Base-by-base conservation (phyloP, 306 rosid species). In the Comarum palustre region DNA sequence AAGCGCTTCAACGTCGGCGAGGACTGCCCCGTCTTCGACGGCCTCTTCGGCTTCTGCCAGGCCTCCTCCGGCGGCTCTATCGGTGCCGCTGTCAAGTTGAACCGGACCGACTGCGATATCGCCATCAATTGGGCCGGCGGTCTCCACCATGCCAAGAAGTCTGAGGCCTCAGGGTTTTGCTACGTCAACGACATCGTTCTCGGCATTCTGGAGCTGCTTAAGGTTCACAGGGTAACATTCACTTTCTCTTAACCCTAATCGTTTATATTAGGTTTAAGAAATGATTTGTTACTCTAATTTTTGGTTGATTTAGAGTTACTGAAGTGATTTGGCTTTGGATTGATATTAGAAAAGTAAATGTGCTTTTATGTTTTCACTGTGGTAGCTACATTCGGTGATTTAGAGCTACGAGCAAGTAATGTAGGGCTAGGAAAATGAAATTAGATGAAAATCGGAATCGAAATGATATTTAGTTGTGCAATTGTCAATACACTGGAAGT, bases 91-190 rank as follows among this genome's bases (percentile, higher is more conserved):
- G 93, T 86, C 50, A 90, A 88, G 84, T 84, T 90, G 72, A 90
- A 90, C 77, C 90, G 90, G 32, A 73, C 36, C 3, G 96, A 90
- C 64, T 84, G 90, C 0, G 96, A 90, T 17, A 90, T 90, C 63
- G 93, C 96, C 2, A 45, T 90, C 64, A 88, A 90, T 46, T 90
- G 91, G 93, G 93, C 96, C 50, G 96, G 96, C 3, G 93, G 96
- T 0, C 72, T 90, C 20, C 96, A 90, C 74, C 96, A 90, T 50
- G 96, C 96, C 0, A 90, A 90, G 88, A 90, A 88, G 79, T 77
- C 96, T 16, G 96, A 92, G 74, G 98, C 96, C 16, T 92, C 98
- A 10, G 97, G 97, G 0, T 92, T 92, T 64, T 92, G 97, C 67
- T 92, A 92, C 38, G 98, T 92, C 71, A 92, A 92, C 51, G 98